These are phyloP conservation scores for Neofusicoccum parvum DNA, from an alignment of 2,329 filamentous ascomycete genomes.

Conservation along the genomic window DNA sequence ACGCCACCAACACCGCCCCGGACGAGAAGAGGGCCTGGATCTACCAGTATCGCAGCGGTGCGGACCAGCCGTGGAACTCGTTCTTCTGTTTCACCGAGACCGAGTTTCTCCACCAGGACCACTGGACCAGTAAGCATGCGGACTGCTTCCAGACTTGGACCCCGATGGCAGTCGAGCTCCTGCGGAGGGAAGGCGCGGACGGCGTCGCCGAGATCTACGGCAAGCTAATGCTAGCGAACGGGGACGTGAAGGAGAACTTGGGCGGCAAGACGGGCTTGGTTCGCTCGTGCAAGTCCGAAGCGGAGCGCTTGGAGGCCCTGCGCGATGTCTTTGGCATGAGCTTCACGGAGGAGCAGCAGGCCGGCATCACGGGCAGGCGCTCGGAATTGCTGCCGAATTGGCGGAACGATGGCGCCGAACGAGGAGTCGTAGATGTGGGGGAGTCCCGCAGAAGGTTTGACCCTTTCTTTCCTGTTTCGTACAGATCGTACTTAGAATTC, in stretches of 20 bases:
- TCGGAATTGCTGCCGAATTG: slow-evolving; percentile 28
- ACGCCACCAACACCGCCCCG: slow-evolving; percentile 40
- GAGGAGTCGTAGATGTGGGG: not conserved
- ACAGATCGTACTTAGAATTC: too few species aligned
- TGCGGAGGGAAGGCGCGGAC: slow-evolving; percentile 35
- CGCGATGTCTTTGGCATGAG: slow-evolving; percentile 44
- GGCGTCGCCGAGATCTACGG: slow-evolving; percentile 36
- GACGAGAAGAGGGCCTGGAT: slow-evolving; percentile 58
- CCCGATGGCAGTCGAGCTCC: slow-evolving; percentile 43
- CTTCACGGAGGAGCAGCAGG: slow-evolving; percentile 39
- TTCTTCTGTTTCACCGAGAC: slow-evolving; percentile 47
- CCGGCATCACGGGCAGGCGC: slow-evolving; percentile 35
- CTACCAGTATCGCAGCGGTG: slow-evolving; percentile 57
- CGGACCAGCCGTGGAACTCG: slow-evolving; percentile 42
- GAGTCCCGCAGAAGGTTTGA: not conserved
- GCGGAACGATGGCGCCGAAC: not conserved
- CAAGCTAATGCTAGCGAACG: slow-evolving; percentile 45
- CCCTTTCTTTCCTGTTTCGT: not conserved
- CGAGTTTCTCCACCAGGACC: slow-evolving; percentile 44
- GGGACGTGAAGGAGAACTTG: slow-evolving; percentile 47
- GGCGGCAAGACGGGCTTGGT: slow-evolving; percentile 44
- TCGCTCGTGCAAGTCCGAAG: slow-evolving; percentile 41
- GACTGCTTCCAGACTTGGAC: slow-evolving; percentile 37
- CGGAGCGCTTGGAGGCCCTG: slow-evolving; percentile 42
- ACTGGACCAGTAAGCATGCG: slow-evolving; percentile 35